Conservation (phyloP, 2,329 filamentous ascomycete genomes). For the Aspergillus ochraceus region DNA sequence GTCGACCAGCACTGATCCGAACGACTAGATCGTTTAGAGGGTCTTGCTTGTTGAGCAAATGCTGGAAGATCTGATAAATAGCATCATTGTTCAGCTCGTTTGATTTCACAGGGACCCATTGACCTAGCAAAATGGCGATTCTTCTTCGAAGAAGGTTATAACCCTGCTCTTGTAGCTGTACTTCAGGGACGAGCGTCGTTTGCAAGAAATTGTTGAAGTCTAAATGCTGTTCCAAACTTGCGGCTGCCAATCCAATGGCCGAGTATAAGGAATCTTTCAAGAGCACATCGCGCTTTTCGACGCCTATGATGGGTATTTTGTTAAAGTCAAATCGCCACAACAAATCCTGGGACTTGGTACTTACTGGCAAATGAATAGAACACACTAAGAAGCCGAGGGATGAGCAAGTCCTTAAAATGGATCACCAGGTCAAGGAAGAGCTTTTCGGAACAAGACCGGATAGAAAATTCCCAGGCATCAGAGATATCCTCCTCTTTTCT, state of each 20-base stretch:
- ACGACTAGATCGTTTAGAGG: slow-evolving; percentile 87
- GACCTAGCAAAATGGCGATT: slow-evolving; percentile 82
- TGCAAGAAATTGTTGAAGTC: slow-evolving; percentile 82
- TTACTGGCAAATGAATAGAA: slow-evolving; percentile 75
- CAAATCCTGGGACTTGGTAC: slow-evolving; percentile 17
- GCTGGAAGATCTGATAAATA: slow-evolving; percentile 85
- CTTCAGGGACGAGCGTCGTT: slow-evolving; percentile 74
- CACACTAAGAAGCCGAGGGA: slow-evolving; percentile 76
- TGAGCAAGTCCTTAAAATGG: slow-evolving; percentile 80
- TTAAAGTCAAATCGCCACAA: slow-evolving; percentile 4
- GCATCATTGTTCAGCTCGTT: slow-evolving; percentile 66
- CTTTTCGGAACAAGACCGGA: slow-evolving; percentile 89
- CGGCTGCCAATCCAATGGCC: slow-evolving; percentile 81
- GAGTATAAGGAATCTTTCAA: slow-evolving; percentile 95
- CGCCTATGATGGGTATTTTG: slow-evolving; percentile 34
- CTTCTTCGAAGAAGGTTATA: slow-evolving; percentile 84
- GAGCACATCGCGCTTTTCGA: slow-evolving; percentile 67
- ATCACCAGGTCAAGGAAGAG: slow-evolving; percentile 88
- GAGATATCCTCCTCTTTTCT: slow-evolving; percentile 80
- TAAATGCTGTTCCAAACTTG: slow-evolving; percentile 70
- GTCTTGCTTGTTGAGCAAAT: slow-evolving; percentile 77
- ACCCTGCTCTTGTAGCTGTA: slow-evolving; percentile 64
- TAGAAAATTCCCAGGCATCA: slow-evolving; percentile 87
- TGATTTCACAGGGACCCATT: slow-evolving; percentile 83
- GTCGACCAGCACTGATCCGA: slow-evolving; percentile 82